These are phyloP conservation scores for Gaeumannomyces sp. DNA, from an alignment of 2,329 filamentous ascomycete species.

Conservation along the genomic window DNA sequence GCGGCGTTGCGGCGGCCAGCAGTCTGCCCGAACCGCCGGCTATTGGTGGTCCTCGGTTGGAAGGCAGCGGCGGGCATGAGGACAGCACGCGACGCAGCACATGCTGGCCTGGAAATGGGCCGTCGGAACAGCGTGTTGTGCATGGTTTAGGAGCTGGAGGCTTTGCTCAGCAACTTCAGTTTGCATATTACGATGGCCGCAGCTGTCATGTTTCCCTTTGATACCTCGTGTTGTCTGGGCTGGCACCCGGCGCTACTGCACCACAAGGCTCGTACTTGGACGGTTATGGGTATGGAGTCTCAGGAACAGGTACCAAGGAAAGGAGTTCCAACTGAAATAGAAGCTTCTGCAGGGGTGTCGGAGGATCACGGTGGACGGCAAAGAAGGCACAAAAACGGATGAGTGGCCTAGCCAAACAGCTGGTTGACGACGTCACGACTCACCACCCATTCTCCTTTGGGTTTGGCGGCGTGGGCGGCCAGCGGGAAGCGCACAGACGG, in stretches of 20 bases:
- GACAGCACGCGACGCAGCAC: neutral
- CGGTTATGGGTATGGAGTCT: too few species aligned
- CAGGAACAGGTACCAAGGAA: too few species aligned
- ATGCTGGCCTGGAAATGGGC: neutral
- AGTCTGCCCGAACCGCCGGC: neutral
- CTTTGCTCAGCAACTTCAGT: neutral
- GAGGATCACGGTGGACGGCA: too few species aligned
- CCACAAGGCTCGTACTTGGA: too few species aligned
- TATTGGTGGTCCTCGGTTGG: neutral
- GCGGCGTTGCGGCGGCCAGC: neutral
- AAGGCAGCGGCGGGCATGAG: neutral
- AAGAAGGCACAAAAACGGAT: too few species aligned
- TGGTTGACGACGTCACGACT: neutral
- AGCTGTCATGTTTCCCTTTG: neutral
- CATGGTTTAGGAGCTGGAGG: neutral
- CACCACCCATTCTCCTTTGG: too few species aligned
- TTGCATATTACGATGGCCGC: neutral
- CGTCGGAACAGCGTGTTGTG: neutral
- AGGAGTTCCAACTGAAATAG: too few species aligned
- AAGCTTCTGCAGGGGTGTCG: too few species aligned
- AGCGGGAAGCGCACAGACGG: neutral
- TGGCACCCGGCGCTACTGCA: too few species aligned
- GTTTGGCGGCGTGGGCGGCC: too few species aligned
- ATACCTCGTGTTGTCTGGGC: too few species aligned
- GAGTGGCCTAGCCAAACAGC: too few species aligned